These are phyloP conservation scores for Chlorophyllum brunneum DNA, from an alignment of 768 basidiomycete species.

Conservation along the genomic window DNA sequence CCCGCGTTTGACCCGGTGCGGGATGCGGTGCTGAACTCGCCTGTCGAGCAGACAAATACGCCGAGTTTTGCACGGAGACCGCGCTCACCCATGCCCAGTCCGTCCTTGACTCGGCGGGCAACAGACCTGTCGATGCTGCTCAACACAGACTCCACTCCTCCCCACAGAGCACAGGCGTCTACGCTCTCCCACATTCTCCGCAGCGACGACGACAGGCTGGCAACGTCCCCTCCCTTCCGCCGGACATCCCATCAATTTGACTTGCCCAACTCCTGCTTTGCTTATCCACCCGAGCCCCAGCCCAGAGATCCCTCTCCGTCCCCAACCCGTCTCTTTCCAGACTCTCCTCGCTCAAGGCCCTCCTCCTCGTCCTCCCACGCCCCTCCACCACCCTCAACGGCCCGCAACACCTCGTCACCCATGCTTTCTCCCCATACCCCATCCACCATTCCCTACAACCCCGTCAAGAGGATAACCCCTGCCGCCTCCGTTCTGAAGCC, in stretches of 20 bases:
- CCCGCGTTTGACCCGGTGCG: constrained; percentile 84
- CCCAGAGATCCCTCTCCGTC: constrained; percentile 6
- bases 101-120: constrained; percentile 54
- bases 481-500: constrained; percentile 61
- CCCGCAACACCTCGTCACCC: constrained; percentile 6
- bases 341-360: constrained; percentile 28
- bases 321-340: constrained; percentile 12
- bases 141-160: constrained; percentile 49
- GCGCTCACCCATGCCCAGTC: constrained; percentile 40
- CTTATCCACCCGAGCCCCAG: constrained; percentile 5
- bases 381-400: constrained; percentile 29
- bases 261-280: constrained; percentile 15
- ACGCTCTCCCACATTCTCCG: constrained; percentile 40
- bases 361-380: constrained; percentile 24
- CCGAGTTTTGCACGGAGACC: constrained; percentile 22
- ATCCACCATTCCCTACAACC: constrained; percentile 58
- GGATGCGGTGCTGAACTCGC: constrained; percentile 82
- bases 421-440: constrained; percentile 16
- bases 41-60: constrained; percentile 43
- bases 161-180: constrained; percentile 31
- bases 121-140: constrained; percentile 77
- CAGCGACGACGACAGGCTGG: constrained; percentile 29
- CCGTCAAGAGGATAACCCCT: constrained; percentile 56
- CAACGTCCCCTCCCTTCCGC: constrained; percentile 26
- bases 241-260: constrained; percentile 18